Evolutionary conservation across 805 yeast species (phyloP).

Genomic region (Pichia sporocuriosa): DNA sequence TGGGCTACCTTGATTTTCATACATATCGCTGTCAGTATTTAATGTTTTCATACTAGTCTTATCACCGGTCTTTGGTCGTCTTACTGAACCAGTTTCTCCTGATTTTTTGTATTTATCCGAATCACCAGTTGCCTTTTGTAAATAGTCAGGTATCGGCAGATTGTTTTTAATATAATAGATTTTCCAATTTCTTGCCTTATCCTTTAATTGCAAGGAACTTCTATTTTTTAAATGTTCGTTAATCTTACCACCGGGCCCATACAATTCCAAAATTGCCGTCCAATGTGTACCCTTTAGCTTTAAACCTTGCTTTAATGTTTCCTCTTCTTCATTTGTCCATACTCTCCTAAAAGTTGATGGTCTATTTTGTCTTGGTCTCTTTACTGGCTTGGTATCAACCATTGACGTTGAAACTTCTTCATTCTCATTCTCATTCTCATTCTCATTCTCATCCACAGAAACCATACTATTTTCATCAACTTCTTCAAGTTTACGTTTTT

Average conservation of each 20-base stretch:
- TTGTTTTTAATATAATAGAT: slow-evolving; percentile 74
- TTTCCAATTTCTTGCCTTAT: slow-evolving; percentile 95
- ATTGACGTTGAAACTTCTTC: too few species aligned
- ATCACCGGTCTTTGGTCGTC: background rate
- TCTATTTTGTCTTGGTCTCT: slow-evolving; percentile 21
- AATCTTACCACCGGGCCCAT: slow-evolving; percentile 88
- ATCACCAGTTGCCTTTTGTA: slow-evolving; percentile 84
- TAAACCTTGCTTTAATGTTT: slow-evolving; percentile 73
- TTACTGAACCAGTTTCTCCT: slow-evolving; percentile 18
- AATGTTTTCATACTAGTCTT: background rate
- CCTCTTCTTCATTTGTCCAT: slow-evolving; percentile 89
- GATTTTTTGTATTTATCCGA: slow-evolving; percentile 32
- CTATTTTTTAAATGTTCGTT: slow-evolving; percentile 81
- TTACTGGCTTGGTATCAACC: slow-evolving; percentile 4
- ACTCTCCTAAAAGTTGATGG: slow-evolving; percentile 45
- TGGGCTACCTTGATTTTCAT: background rate
- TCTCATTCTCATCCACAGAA: background rate
- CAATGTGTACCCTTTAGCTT: slow-evolving; percentile 87
- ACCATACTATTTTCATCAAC: background rate
- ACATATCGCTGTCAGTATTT: too few species aligned
- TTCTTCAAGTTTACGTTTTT: slow-evolving; percentile 2
- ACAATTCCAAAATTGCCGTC: slow-evolving; percentile 83
- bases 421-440: too few species aligned
- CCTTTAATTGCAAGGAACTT: slow-evolving; percentile 87
- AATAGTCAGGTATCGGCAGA: slow-evolving; percentile 70